Evolutionary conservation across 169 alveolate species (phyloP).

Genomic region (Amoebophrya sp.): DNA sequence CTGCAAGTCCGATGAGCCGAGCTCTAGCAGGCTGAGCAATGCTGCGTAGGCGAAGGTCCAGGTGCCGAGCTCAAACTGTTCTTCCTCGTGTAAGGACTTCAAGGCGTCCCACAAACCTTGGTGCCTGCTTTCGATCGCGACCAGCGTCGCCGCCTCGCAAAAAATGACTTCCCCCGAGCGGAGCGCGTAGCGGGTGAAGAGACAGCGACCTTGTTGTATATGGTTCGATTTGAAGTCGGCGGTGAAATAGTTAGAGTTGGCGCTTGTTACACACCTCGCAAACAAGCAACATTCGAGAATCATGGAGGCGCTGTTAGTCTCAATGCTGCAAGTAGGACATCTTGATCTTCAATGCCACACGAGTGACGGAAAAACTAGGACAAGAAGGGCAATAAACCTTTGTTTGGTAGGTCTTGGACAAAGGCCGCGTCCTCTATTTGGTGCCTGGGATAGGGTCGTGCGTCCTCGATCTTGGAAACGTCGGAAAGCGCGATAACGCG

Average conservation of each 20-base stretch:
- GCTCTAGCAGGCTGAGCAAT: background rate
- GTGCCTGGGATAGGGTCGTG: background rate
- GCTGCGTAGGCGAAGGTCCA: background rate
- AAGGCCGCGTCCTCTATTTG: background rate
- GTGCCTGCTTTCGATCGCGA: background rate
- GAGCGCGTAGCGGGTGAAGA: background rate
- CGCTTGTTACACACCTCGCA: too few species aligned
- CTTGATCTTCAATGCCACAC: too few species aligned
- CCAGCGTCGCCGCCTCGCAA: constrained; percentile 9
- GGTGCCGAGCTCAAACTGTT: background rate
- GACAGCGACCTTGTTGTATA: background rate
- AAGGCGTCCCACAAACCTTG: background rate
- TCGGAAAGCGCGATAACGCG: background rate
- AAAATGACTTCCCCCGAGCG: background rate
- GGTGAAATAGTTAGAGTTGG: too few species aligned
- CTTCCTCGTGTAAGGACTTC: background rate
- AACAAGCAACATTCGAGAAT: too few species aligned
- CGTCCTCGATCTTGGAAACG: background rate
- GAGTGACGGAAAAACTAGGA: too few species aligned
- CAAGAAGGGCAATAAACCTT: too few species aligned
- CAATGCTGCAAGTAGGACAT: too few species aligned
- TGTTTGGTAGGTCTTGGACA: background rate
- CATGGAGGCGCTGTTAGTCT: too few species aligned
- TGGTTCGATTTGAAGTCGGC: too few species aligned
- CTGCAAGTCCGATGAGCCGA: background rate